Conservation (phyloP, 805 yeast species). For the Lipomyces yamadae region DNA sequence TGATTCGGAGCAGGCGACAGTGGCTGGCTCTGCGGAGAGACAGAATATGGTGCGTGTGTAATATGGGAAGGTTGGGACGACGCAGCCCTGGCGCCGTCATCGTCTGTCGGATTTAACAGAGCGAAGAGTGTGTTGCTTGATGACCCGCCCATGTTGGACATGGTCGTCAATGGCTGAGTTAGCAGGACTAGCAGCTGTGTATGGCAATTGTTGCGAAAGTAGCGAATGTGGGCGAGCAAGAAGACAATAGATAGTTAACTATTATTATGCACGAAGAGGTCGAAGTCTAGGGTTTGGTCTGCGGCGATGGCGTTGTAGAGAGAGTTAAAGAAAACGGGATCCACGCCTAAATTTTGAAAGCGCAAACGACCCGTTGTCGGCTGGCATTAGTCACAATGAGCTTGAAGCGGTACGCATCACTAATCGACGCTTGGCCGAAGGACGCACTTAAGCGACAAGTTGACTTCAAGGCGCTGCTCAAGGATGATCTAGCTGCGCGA, state of each 20-base stretch:
- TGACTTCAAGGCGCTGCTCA: constrained; percentile 16
- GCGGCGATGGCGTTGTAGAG: too few relatives aligned
- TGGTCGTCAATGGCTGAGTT: not conserved
- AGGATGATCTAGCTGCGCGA: constrained; percentile 17
- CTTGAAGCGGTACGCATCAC: constrained; percentile 21
- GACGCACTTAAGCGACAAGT: constrained; percentile 25
- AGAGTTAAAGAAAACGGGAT: too few relatives aligned
- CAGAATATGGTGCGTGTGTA: not conserved
- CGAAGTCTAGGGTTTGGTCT: not conserved
- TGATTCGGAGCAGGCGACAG: constrained; percentile 6
- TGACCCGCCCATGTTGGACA: constrained; percentile 7
- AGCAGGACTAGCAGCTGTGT: not conserved
- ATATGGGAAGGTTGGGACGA: constrained; percentile 5
- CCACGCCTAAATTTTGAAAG: not conserved
- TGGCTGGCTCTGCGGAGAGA: constrained; percentile 10
- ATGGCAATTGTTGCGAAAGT: not conserved
- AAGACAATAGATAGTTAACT: too few relatives aligned
- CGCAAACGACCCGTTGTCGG: not conserved
- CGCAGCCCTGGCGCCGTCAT: not conserved
- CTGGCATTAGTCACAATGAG: not conserved
- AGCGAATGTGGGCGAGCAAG: not conserved
- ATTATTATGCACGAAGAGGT: not conserved
- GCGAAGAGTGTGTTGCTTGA: constrained; percentile 9
- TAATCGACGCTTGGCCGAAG: constrained; percentile 28
- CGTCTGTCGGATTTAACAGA: constrained; percentile 15